Base-by-base conservation (phyloP, 805 yeast genomes). In the Wickerhamomyces silvicola region DNA sequence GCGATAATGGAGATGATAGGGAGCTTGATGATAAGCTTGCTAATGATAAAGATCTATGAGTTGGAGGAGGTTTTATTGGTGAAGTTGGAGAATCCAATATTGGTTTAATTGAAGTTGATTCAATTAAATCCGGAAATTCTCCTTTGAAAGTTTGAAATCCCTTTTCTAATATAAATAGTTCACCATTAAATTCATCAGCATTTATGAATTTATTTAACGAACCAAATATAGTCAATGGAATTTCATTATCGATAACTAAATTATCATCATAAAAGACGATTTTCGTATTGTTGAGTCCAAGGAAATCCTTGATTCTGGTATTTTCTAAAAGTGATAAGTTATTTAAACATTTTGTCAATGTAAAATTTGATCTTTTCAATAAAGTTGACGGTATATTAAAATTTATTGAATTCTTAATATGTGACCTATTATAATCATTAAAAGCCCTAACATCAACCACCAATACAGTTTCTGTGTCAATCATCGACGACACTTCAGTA, bases 331-430 rank as follows among this genome's bases (percentile, higher is more conserved):
- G 44, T 0, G 84, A 74, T 30, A 81, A 56, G 19, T 83, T 77
- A 31, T 70, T 73, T 16, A 81, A 58, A 43, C 85, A 76, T 48
- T 76, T 68, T 28, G 60, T 61, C 35, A 88, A 61, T 3, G 77
- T 75, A 47, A 83, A 88, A 32, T 78, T 80, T 20, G 76, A 63
- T 42, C 97, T 70, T 52, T 78, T 82, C 41, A 88, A 60, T 25
- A 88, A 63, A 1, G 97, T 88, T n/a, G 95, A 81, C 2, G 97
- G 97, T 10, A 88, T 59, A 54, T 94, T 84, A 22, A 90, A 69
- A 52, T 85, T 85, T 27, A 84, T 62, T 1, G 97, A 72, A 25
- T 70, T 63, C 4, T 45, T 48, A 10, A 90, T 56, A 39, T 79
- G 86, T 3, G 66, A 50, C 37, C 65, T 70, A 26, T 78, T 68